A percentile compares a stretch with the other conserved stretches of the same genome.
These are phyloP conservation scores for Venustampulla echinocandica DNA, from an alignment of 495 filamentous ascomycete species.

Conservation along the genomic window DNA sequence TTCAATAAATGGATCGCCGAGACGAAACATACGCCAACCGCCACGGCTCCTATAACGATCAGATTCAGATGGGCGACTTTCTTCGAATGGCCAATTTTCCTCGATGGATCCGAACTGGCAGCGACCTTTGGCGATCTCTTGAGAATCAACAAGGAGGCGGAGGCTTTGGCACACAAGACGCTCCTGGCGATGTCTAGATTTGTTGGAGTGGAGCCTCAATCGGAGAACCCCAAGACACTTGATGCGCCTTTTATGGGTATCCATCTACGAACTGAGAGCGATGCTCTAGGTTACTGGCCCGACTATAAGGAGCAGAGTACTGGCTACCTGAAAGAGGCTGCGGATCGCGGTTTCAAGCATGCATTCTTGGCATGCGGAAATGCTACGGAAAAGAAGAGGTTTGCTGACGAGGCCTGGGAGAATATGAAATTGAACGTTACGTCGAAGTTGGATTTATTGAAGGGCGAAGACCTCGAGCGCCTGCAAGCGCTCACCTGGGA, in stretches of 20 bases:
- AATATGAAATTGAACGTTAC: conserved; percentile 12
- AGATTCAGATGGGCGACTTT: conserved; percentile 33
- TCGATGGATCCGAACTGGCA: conserved; percentile 21
- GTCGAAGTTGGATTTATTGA: conserved; percentile 16
- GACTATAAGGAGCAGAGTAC: conserved; percentile 12
- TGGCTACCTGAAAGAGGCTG: conserved; percentile 12
- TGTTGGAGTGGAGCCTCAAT: conserved; percentile 7
- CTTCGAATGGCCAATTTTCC: conserved; percentile 22
- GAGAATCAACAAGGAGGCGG: conserved; percentile 24
- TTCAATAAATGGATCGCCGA: conserved; percentile 12
- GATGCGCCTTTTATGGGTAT: conserved; percentile 19
- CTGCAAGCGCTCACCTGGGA: conserved; percentile 13
- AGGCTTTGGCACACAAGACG: conserved; percentile 7
- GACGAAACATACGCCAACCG: conserved; percentile 3
- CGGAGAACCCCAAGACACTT: conserved; percentile 5
- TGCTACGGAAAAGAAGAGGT: conserved; percentile 6
- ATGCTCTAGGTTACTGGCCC: conserved; percentile 18
- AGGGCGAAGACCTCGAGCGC: conserved; percentile 8
- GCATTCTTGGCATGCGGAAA: conserved; percentile 20
- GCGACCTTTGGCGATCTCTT: conserved; percentile 21
- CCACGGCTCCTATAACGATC: conserved; percentile 7
- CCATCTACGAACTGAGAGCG: conserved; percentile 20
- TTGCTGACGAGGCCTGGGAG: conserved; percentile 6
- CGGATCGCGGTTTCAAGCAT: conserved; percentile 2
- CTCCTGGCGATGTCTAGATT: conserved; percentile 12